phyloP scores from a whole-genome alignment of 768 basidiomycete species.

The Lentinula detonsa region DNA sequence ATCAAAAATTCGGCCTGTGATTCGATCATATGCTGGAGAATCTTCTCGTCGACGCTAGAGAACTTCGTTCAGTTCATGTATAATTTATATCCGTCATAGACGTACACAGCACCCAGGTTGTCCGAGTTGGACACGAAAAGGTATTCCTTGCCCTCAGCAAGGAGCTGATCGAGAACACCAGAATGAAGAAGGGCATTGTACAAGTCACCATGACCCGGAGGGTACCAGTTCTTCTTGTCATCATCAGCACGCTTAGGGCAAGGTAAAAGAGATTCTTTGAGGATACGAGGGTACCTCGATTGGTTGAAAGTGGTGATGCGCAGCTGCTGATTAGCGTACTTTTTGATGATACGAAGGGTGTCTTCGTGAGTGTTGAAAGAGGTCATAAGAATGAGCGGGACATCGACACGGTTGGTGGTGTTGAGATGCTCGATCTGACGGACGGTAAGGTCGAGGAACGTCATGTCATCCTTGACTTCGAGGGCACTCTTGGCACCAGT shows the following conservation, averaged over 20 bases:
- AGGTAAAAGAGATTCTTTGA: slow-evolving; percentile 83
- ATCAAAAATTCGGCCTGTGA: slow-evolving; percentile 81
- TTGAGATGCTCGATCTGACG: slow-evolving; percentile 96
- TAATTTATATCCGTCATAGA: slow-evolving; percentile 6
- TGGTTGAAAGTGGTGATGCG: slow-evolving; percentile 92
- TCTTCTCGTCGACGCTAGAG: slow-evolving; percentile 69
- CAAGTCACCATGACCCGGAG: slow-evolving; percentile 94
- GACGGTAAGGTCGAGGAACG: slow-evolving; percentile 91
- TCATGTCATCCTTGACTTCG: slow-evolving; percentile 97
- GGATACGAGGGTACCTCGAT: slow-evolving; percentile 90
- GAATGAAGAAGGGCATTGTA: slow-evolving; percentile 91
- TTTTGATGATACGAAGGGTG: slow-evolving; percentile 93
- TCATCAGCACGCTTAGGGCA: slow-evolving; percentile 71
- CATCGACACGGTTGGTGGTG: slow-evolving; percentile 76
- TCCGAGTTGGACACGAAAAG: slow-evolving; percentile 97
- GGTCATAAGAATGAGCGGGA: slow-evolving; percentile 98
- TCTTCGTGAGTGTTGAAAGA: slow-evolving; percentile 96
- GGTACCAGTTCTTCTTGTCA: slow-evolving; percentile 90
- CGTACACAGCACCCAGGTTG: slow-evolving; percentile 87
- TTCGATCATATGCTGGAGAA: slow-evolving; percentile 83
- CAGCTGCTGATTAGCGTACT: slow-evolving; percentile 92
- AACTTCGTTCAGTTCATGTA: not conserved
- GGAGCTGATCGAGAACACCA: slow-evolving; percentile 84
- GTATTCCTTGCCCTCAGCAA: slow-evolving; percentile 93
- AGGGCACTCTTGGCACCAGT: slow-evolving; percentile 88